phyloP scores from a whole-genome alignment of 179 eudicot genomes.

The Pouteria campechiana region DNA sequence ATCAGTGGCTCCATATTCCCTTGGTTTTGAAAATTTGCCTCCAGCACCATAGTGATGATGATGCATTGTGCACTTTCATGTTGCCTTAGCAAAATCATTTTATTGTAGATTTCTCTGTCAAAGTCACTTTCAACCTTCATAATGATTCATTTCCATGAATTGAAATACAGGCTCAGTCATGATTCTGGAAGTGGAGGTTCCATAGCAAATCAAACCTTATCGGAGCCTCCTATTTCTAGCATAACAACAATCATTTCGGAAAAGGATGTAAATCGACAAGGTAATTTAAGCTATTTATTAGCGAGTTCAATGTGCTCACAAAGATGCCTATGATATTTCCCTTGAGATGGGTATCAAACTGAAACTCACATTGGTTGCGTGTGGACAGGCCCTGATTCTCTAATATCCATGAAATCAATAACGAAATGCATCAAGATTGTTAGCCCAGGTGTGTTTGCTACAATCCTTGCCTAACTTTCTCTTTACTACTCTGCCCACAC shows the following conservation, averaged over 20 bases:
- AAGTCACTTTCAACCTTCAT: not conserved
- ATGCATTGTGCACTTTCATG: not conserved
- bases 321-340: not conserved
- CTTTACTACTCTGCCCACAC: not conserved
- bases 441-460: constrained; percentile 92
- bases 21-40: too few relatives aligned
- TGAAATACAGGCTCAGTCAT: constrained; percentile 22
- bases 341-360: not conserved
- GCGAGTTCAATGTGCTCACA: not conserved
- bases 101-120: not conserved
- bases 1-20: too few relatives aligned
- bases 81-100: not conserved
- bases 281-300: constrained; percentile 13
- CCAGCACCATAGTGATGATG: too few relatives aligned
- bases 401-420: constrained; percentile 49
- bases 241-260: constrained; percentile 26
- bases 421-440: constrained; percentile 47
- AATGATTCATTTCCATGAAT: not conserved
- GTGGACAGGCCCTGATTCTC: constrained; percentile 35
- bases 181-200: constrained; percentile 15
- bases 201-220: constrained; percentile 24
- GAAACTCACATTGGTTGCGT: constrained; percentile 2
- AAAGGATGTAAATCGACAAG: constrained; percentile 26
- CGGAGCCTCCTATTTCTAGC: constrained; percentile 34
- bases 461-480: constrained; percentile 5